Evolutionary conservation across 2,329 filamentous ascomycete genomes (phyloP), one percentile per base, ranked within the genome.

Genomic region (Ceratocystis albifundus): DNA sequence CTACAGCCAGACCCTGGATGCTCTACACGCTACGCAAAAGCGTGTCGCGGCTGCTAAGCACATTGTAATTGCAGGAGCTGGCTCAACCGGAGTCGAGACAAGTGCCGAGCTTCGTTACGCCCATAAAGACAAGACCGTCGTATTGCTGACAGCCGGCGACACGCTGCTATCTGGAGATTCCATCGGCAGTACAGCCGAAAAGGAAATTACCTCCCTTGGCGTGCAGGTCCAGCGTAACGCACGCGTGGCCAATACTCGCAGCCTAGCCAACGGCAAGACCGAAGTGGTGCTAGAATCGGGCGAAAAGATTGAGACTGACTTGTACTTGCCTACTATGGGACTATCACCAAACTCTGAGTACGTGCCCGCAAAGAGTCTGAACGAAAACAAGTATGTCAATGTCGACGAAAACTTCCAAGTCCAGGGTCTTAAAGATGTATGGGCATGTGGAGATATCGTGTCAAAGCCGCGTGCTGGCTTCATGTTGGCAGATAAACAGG

Each of bases 401-500:
- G 77, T 82, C 1, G 81, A 85, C 70, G 80, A 81, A 41, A 78
- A 74, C 70, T 77, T 80, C 71, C 76, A 75, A 45, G 81, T 82
- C 45, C 76, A 75, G 69, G 76, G 74, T 6, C 73, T 75, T 12
- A 72, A 76, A 17, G 72, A 77, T 64, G 76, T 82, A 28, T 84
- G 82, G 81, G 81, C 81, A 6, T 76, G 78, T 2, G 82, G 82
- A 28, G 82, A 84, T 66, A 73, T 82, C 53, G 78, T 83, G 28
- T 79, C 77, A 69, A 77, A 77, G 71, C 80, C 81, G 25, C 75
- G 77, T 28, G 78, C 82, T 4, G 82, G 82, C 1, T 85, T 85
- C 71, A 80, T 86, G 74, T 78, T 82, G 66, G 83, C 84, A 0
- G 84, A 82, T 67, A 81, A 81, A 69, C 81, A 83, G 72, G 80